Base-by-base conservation (phyloP, 768 basidiomycete genomes). In the Paxillus involutus region DNA sequence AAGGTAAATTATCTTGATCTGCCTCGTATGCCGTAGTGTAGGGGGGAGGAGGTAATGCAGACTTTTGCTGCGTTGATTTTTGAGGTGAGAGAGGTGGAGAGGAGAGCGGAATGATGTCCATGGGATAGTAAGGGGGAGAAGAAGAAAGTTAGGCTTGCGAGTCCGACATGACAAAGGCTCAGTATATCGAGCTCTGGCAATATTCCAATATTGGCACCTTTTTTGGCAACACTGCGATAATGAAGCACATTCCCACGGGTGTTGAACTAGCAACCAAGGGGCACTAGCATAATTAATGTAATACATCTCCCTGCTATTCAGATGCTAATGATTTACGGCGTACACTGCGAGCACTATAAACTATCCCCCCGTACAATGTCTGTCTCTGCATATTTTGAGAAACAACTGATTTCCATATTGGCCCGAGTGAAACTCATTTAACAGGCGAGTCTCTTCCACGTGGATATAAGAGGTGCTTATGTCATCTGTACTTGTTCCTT, bases 131-230 rank as follows among this genome's bases (percentile, higher is more conserved):
- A 47, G 21, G 60, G 54, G 52, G 62, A 63, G 68, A 64, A 61
- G 61, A 66, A 62, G 58, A 71, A 66, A 60, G 61, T 71, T 64
- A 70, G 57, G 66, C 59, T 60, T 64, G 68, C 63, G n/a, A n/a
- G n/a, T n/a, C n/a, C n/a, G 59, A 70, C 71, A 70, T 70, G 69
- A 70, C 69, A 70, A 70, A 70, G 69, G 71, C 69, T 60, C 64
- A 33, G 69, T 70, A 70, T 72, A 70, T 70, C 66, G 70, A 66
- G 69, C 66, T 68, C 68, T 66, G 64, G 59, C 68, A 66, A 71
- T 72, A 70, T 70, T 69, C 69, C 66, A 26, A 69, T 70, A 70
- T 72, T 70, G 66, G 69, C 68, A 70, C 62, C 70, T 67, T 70
- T 71, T 70, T 66, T 63, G 58, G 57, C 68, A 60, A 57, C 60